These are phyloP conservation scores for Talaromyces sp. DNA, from an alignment of 2,329 filamentous ascomycete genomes.

Conservation along the genomic window DNA sequence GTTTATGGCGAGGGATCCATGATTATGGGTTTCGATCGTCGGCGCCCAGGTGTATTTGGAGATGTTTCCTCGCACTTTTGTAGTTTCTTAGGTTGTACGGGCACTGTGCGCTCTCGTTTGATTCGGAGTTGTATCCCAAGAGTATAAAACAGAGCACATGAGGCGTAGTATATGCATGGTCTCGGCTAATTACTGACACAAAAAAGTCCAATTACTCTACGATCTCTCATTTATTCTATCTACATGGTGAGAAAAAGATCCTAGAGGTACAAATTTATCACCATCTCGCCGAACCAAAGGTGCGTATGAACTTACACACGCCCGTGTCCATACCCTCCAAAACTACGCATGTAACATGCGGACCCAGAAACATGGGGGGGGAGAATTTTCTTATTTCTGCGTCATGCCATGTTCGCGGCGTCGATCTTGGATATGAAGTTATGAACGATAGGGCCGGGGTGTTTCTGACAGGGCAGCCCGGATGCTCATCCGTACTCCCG, in stretches of 20 bases:
- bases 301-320: neutral
- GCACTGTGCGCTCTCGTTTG: neutral
- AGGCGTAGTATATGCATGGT: neutral
- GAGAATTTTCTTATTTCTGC: slow-evolving; percentile 2
- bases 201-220: neutral
- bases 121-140: neutral
- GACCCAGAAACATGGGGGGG: neutral
- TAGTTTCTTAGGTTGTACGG: neutral
- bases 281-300: neutral
- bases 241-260: neutral
- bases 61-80: neutral
- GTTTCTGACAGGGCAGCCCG: slow-evolving; percentile 9
- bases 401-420: slow-evolving; percentile 7
- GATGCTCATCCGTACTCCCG: slow-evolving; percentile 12
- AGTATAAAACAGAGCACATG: neutral
- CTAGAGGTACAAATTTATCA: neutral
- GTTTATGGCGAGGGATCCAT: neutral
- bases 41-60: no score
- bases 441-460: slow-evolving; percentile 10
- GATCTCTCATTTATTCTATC: neutral
- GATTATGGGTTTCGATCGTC: neutral
- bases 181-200: neutral
- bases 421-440: slow-evolving; percentile 2
- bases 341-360: neutral
- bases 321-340: neutral